Conservation (phyloP, 2,329 filamentous ascomycete species). For the Chaetomiaceae sp. region DNA sequence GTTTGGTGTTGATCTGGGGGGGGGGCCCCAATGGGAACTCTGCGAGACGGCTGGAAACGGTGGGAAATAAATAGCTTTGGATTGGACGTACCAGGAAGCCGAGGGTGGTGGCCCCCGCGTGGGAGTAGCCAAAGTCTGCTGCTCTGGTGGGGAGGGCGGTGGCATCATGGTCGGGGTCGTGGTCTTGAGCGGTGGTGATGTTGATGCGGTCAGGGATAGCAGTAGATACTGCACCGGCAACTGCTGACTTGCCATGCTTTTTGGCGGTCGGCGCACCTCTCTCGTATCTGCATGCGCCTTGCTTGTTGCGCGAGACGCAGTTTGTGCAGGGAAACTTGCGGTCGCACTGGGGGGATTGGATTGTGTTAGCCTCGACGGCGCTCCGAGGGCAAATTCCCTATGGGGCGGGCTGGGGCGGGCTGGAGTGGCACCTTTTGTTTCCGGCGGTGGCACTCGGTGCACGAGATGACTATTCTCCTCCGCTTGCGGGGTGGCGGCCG, state of each 20-base stretch:
- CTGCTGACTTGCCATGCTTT: conserved; percentile 25
- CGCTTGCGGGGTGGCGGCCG: conserved; percentile 50
- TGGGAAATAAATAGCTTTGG: no score
- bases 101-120: conserved; percentile 12
- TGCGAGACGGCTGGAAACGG: no score
- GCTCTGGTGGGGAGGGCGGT: conserved; percentile 1
- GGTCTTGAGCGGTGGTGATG: not conserved
- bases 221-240: no score
- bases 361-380: not conserved
- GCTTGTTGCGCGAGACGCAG: conserved; percentile 54
- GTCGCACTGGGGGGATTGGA: conserved; percentile 53
- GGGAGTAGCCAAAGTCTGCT: conserved; percentile 13
- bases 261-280: conserved; percentile 43
- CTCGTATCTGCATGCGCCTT: conserved; percentile 54
- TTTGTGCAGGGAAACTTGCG: conserved; percentile 56
- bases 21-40: no score
- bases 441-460: conserved; percentile 59
- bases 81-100: no score
- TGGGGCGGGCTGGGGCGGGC: no score
- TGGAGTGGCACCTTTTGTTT: conserved; percentile 51
- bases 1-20: no score
- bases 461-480: conserved; percentile 57
- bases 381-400: no score
- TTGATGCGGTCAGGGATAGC: no score
- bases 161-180: not conserved